Base-by-base conservation (phyloP, 2,329 filamentous ascomycete species). In the Nannizzia gypsea region DNA sequence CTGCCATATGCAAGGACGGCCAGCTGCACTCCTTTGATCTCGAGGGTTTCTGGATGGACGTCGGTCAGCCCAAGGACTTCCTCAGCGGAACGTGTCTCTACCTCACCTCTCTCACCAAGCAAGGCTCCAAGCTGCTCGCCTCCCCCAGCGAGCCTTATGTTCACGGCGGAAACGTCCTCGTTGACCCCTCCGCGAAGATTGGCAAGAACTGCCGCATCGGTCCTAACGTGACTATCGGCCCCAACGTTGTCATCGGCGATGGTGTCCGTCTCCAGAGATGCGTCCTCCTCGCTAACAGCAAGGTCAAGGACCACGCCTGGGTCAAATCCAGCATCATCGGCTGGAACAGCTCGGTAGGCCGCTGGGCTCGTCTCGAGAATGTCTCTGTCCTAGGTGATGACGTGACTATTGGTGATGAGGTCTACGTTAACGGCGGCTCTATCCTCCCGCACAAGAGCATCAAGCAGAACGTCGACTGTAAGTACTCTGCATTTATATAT, bases 31-130 rank as follows among this genome's bases (percentile, higher is more conserved):
- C 90, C 1, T 96, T 95, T 72, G 92, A 97, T 72, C 84, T 97
- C 31, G 90, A 96, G 67, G 90, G 92, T 67, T 97, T 95, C 84
- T 97, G 92, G 92, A 97, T 97, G 92, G 92, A 97, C 68, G 90
- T 99, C 65, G 92, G 92, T 69, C 92, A 99, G 78, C 92, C 92
- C 68, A 99, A 97, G 80, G 92, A 99, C 73, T 99, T 97, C 83
- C 81, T 99, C 60, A 90, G 88, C 22, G 92, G 92, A 64, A 97
- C 93, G 63, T 97, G 92, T 78, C 82, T 99, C 64, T 97, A 96
- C 79, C 88, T 99, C 58, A 90, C 89, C 54, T 95, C 90, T 2
- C 83, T 97, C 62, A 83, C 90, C 61, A 96, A 96, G 83, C 90
- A 88, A 78, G 84, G 85, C 72, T 89, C 89, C 71, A 91, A 95